Percentiles rank a stretch among this genome's conserved stretches.
Evolutionary conservation across 78 protist species (phyloP).

Genomic region (Tieghemostelium lacteum): DNA sequence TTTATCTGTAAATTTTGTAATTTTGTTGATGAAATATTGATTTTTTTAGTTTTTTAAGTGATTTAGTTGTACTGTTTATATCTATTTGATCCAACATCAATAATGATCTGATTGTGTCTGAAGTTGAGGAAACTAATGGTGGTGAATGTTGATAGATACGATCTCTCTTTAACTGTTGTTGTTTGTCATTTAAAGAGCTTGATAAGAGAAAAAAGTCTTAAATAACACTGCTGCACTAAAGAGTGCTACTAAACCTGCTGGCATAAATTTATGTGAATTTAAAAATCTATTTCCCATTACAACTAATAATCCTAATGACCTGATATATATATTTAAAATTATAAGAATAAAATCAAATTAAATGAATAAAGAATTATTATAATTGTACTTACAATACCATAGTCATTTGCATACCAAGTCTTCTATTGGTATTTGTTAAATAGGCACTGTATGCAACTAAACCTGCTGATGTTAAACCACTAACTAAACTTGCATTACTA

Average conservation of each 20-base stretch:
- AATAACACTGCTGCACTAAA: slow-evolving; percentile 1
- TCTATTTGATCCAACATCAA: no score
- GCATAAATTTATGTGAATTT: slow-evolving; percentile 62
- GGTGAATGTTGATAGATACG: no score
- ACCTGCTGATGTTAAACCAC: slow-evolving; percentile 15
- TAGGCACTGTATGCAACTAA: slow-evolving; percentile 26
- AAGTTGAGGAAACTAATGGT: no score
- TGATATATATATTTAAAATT: no score
- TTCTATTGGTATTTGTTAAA: slow-evolving; percentile 8
- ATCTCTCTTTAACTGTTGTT: no score
- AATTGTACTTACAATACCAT: slow-evolving; percentile 34
- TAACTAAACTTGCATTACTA: slow-evolving; percentile 4
- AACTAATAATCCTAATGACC: slow-evolving; percentile 17
- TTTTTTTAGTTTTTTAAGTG: no score
- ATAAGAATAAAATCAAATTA: not conserved
- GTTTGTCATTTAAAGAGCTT: not conserved
- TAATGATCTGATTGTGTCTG: no score
- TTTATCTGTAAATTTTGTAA: no score
- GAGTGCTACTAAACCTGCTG: slow-evolving; percentile 62
- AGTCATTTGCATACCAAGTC: slow-evolving; percentile 44
- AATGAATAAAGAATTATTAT: not conserved
- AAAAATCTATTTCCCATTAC: slow-evolving; percentile 56
- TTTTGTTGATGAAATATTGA: no score
- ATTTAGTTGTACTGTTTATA: no score
- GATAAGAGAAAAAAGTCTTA: not conserved